Conservation (phyloP, 1,284 basidiomycete species). For the Tylopilus sp. region DNA sequence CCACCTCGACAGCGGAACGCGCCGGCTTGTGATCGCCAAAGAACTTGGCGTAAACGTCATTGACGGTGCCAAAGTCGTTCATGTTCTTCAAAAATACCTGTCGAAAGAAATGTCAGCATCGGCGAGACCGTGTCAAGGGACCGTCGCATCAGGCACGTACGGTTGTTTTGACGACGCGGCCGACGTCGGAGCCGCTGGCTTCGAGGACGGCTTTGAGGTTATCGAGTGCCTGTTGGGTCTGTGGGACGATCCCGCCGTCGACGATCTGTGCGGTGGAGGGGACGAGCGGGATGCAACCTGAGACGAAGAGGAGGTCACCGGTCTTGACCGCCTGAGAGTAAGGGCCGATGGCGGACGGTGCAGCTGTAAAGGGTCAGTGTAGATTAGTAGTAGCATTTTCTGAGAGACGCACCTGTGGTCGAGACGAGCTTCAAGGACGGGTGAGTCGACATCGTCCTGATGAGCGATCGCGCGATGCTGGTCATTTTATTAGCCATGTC, state of each 20-base stretch:
- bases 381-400: too few relatives aligned
- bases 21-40: conserved; percentile 94
- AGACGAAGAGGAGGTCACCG: conserved; percentile 84
- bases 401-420: conserved; percentile 43
- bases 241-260: conserved; percentile 75
- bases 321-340: conserved; percentile 88
- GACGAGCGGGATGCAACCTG: conserved; percentile 87
- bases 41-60: conserved; percentile 72
- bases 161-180: conserved; percentile 83
- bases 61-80: conserved; percentile 87
- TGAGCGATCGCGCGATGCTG: background rate
- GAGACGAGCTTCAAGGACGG: conserved; percentile 51
- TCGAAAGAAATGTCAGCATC: background rate
- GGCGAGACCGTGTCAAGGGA: too few relatives aligned
- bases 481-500: background rate
- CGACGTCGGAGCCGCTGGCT: conserved; percentile 73
- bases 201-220: conserved; percentile 86
- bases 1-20: conserved; percentile 81
- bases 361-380: conserved; percentile 46
- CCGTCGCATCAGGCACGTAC: conserved; percentile 41
- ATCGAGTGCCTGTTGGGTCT: conserved; percentile 81
- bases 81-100: conserved; percentile 92
- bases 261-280: conserved; percentile 75
- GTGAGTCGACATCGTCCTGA: conserved; percentile 45
- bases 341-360: conserved; percentile 85